Base-by-base conservation (phyloP, 495 filamentous ascomycete species). In the Copromyces sp. region DNA sequence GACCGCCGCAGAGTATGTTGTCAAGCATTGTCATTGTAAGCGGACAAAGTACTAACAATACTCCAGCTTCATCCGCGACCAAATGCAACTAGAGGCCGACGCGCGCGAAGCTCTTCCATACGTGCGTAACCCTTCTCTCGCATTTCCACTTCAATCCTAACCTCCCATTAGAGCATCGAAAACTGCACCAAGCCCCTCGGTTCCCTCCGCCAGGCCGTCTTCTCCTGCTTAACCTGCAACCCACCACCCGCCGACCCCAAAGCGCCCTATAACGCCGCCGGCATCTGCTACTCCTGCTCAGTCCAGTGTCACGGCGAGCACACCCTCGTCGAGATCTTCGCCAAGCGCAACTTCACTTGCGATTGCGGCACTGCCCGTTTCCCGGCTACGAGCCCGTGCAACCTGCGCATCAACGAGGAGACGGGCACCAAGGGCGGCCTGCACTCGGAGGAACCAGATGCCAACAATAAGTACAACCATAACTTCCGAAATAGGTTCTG, bases 251-350 rank as follows among this genome's bases (percentile, higher is more conserved):
- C 83, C 5, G 84, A 88, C 47, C 76, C 86, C 5, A 84, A 87
- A 69, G 88, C 89, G 8, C 75, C 87, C n/a, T 93, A 90, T 81
- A 88, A 84, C 16, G 85, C 92, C 4, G 95, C 94, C 9, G 95
- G 90, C 29, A 89, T 99, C 72, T 99, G 95, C 84, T 99, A 99
- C 77, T 91, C 93, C 32, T 99, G 95, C 84, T 97, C 93, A 20
- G 95, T 99, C 42, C 89, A 93, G 75, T 99, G 95, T 80, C 95
- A 99, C 76, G 94, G 95, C 70, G 94, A 98, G 78, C 96, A 98
- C 77, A 91, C 88, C 4, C 86, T 99, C 32, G 96, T 98, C 38
- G 96, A 99, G 82, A 92, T 99, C 20, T 99, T 99, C 86, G 89
- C 87, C 80, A 97, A 97, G 83, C 89, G 96, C 74, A 90, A 97